Evolutionary conservation across 1,284 basidiomycete species (phyloP).

Genomic region (Veloboletus limbatus): DNA sequence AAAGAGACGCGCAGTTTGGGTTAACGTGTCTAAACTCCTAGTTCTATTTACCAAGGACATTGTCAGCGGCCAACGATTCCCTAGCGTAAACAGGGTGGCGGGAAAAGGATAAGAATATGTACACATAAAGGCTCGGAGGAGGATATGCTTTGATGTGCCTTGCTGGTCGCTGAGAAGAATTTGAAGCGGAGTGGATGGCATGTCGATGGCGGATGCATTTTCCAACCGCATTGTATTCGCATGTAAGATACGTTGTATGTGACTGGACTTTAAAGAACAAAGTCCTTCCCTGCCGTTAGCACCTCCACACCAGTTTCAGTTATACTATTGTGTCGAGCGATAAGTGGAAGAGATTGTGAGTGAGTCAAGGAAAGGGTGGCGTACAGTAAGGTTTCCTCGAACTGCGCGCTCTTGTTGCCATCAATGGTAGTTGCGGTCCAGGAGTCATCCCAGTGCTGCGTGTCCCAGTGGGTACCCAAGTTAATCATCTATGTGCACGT

Average conservation of each 20-base stretch:
- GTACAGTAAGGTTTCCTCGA: conserved; percentile 90
- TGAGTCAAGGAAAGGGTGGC: conserved; percentile 31
- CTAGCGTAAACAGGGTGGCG: conserved; percentile 26
- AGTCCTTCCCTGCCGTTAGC: conserved; percentile 64
- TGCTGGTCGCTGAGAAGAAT: conserved; percentile 19
- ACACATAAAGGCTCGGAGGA: conserved; percentile 28
- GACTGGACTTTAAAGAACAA: conserved; percentile 32
- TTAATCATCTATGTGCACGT: conserved; percentile 80
- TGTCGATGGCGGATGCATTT: conserved; percentile 17
- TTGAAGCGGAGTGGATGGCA: conserved; percentile 16
- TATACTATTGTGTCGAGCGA: conserved; percentile 54
- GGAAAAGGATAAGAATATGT: conserved; percentile 31
- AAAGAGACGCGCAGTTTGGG: conserved; percentile 22
- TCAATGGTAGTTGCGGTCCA: conserved; percentile 95
- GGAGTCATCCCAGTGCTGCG: conserved; percentile 83
- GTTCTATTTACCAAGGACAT: conserved; percentile 30
- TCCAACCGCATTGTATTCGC: conserved; percentile 19
- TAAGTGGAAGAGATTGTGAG: conserved; percentile 14
- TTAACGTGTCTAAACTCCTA: conserved; percentile 27
- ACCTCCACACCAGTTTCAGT: conserved; percentile 91
- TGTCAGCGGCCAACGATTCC: conserved; percentile 25
- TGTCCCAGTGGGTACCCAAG: conserved; percentile 69
- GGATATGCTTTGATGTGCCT: conserved; percentile 26
- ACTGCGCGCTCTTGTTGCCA: conserved; percentile 89
- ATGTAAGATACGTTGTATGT: conserved; percentile 23